Evolutionary conservation across 2,329 filamentous ascomycete genomes (phyloP), one percentile per base, ranked within the genome.

Genomic region (Eutypa lata): DNA sequence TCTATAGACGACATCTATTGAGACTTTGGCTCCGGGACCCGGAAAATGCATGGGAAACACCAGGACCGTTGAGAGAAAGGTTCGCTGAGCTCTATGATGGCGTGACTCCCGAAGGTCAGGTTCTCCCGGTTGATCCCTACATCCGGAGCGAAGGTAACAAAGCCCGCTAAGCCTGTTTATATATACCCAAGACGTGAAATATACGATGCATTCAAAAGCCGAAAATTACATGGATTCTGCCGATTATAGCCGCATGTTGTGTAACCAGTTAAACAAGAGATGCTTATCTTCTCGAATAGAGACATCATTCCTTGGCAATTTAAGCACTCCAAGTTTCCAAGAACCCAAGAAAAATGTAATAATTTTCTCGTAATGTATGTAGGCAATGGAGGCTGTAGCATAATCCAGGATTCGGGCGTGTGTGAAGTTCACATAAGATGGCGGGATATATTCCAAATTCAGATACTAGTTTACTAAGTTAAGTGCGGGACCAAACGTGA

Each of bases 101-200:
- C 3, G 74, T 84, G 3, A 75, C 68, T 2, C 68, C 75, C 0
- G 79, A 83, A 55, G 76, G 72, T 11, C 72, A 79, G 35, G 76
- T 83, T 0, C 80, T 86, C 50, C 82, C 82, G 0, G 67, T 84
- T 2, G 78, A 86, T 61, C 79, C 81, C n/a, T 69, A 66, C 21
- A 72, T 78, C 56, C 68, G 75, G 19, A 73, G 69, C 53, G 70
- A 71, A 11, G 65, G 69, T 24, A 69, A 70, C 46, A 67, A 69
- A 54, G 56, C 50, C 18, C 60, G 62, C 51, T 63, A 33, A 60
- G 18, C 33, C 38, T 22, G 8, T 42, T 10, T 14, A 5, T 13
- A 7, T 22, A 38, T 38, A 10, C 1, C 26, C 38, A 42, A 42
- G 19, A 18, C 13, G 16, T 38, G 19, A 38, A 10, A 38, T 38